These are phyloP conservation scores for Phylloboletellus chloephorus DNA, from an alignment of 1,284 basidiomycete species.

Conservation along the genomic window DNA sequence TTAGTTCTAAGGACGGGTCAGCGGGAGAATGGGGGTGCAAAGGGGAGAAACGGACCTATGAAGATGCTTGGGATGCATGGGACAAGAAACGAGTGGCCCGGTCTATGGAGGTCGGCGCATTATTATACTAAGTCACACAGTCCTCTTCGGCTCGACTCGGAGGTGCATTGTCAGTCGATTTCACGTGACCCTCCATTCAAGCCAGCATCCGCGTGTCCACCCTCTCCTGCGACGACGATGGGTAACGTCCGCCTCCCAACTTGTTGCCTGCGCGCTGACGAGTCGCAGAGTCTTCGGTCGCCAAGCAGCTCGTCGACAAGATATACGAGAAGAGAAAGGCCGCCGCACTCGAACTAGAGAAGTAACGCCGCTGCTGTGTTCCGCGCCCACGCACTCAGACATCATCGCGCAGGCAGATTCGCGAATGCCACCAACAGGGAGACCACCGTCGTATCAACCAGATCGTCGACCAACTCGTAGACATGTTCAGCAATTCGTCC, in stretches of 20 bases:
- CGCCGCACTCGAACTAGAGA: conserved; percentile 93
- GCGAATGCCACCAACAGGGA: conserved; percentile 77
- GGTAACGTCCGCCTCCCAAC: too few relatives aligned
- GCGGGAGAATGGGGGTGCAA: not conserved
- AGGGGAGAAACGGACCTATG: conserved; percentile 7
- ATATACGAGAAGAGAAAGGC: conserved; percentile 95
- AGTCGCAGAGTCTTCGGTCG: conserved; percentile 52
- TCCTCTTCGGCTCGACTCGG: too few relatives aligned
- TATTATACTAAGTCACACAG: too few relatives aligned
- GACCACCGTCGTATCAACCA: conserved; percentile 78
- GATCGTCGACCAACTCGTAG: conserved; percentile 93
- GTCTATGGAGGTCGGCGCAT: too few relatives aligned
- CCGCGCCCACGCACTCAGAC: conserved; percentile 14
- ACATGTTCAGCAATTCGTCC: conserved; percentile 78
- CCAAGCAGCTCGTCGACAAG: conserved; percentile 78
- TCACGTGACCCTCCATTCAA: conserved; percentile 17
- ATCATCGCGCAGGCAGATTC: conserved; percentile 58
- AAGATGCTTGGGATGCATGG: conserved; percentile 11
- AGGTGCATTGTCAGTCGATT: too few relatives aligned
- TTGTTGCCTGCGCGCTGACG: conserved; percentile 8
- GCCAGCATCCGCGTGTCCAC: too few relatives aligned
- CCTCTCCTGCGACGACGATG: too few relatives aligned
- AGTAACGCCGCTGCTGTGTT: conserved; percentile 44
- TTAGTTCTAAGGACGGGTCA: conserved; percentile 14
- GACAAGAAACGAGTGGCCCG: not conserved